phyloP scores from a whole-genome alignment of 768 basidiomycete genomes.

The Mycena albidolilacea region DNA sequence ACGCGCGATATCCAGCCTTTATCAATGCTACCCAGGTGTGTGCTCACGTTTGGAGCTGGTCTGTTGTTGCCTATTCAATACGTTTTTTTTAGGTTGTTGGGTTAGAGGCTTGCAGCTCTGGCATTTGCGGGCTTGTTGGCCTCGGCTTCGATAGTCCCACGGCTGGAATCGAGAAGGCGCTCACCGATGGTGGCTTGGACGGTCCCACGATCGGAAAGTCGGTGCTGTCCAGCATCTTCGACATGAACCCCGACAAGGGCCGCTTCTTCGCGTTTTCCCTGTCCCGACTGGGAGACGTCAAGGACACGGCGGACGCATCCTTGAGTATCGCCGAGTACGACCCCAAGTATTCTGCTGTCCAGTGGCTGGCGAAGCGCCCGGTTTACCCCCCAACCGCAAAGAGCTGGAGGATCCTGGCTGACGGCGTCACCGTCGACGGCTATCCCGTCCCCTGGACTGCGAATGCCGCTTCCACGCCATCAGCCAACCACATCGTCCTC shows the following conservation, averaged over 20 bases:
- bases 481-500: background rate
- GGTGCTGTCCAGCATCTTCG: constrained; percentile 30
- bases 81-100: background rate
- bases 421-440: constrained; percentile 15
- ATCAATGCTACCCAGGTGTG: constrained; percentile 27
- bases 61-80: background rate
- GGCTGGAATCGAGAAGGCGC: background rate
- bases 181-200: constrained; percentile 13
- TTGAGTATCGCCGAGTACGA: constrained; percentile 27
- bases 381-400: background rate
- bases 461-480: background rate
- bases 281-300: constrained; percentile 8
- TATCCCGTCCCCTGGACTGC: background rate
- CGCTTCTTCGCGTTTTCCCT: constrained; percentile 32
- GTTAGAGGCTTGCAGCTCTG: background rate
- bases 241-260: constrained; percentile 14
- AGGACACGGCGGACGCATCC: constrained; percentile 15
- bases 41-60: background rate
- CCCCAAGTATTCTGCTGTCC: constrained; percentile 8
- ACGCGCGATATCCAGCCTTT: constrained; percentile 11
- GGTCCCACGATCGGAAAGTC: constrained; percentile 22
- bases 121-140: constrained; percentile 24
- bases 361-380: background rate
- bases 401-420: constrained; percentile 19
- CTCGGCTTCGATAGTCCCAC: constrained; percentile 28